A percentile compares a stretch with the other conserved stretches of the same genome.
Evolutionary conservation across 306 rosid species (phyloP).

Genomic region (Fragaria nilgerrensis): DNA sequence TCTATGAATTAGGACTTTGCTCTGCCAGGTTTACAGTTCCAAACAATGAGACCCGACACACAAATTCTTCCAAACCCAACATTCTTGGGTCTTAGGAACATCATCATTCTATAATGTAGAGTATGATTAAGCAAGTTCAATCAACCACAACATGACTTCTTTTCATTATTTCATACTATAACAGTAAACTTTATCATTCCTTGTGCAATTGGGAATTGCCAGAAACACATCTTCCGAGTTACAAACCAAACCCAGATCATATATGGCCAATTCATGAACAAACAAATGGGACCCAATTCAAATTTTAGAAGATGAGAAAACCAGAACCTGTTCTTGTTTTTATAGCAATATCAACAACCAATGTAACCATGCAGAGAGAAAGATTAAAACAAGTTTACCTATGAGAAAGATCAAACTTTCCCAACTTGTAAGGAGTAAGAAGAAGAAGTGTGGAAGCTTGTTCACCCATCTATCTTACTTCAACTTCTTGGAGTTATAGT

Average conservation of each 20-base stretch:
- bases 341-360: not conserved
- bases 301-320: not conserved
- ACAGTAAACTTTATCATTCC: not conserved
- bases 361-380: not conserved
- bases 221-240: not conserved
- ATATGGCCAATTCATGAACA: too few relatives aligned
- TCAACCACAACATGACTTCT: too few relatives aligned
- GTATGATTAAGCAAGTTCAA: too few relatives aligned
- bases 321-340: too few relatives aligned
- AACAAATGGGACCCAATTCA: too few relatives aligned
- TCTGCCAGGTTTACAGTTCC: not conserved
- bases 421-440: conserved; percentile 42
- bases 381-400: conserved; percentile 28
- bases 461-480: not conserved
- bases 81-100: too few relatives aligned
- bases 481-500: too few relatives aligned
- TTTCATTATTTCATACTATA: not conserved
- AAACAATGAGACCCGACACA: too few relatives aligned
- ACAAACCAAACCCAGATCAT: not conserved
- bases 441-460: conserved; percentile 21
- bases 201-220: not conserved
- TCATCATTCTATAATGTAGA: too few relatives aligned
- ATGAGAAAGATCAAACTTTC: conserved; percentile 46
- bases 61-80: too few relatives aligned
- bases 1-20: not conserved